phyloP scores from a whole-genome alignment of 148 eudicot species.

The Rhododendron simsii region DNA sequence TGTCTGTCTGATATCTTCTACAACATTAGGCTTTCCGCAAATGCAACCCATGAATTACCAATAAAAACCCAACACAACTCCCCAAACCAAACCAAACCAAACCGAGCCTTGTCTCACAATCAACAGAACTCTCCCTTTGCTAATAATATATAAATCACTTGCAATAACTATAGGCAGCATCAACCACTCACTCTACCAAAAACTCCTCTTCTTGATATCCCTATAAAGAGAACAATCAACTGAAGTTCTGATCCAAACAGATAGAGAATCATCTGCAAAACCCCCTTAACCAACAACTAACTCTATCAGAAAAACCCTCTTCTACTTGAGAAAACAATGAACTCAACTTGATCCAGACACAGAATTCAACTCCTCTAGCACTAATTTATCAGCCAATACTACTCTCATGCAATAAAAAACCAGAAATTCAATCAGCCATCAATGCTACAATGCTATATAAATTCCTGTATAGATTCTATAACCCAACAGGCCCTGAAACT shows the following conservation, averaged over 20 bases:
- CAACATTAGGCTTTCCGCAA: conserved; percentile 51
- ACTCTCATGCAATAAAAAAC: neutral
- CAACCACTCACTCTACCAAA: neutral
- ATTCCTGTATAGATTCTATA: neutral
- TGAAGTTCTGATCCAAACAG: neutral
- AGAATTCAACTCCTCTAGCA: neutral
- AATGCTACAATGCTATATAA: neutral
- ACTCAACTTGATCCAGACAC: neutral
- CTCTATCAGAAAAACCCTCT: neutral
- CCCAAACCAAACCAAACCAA: too few relatives aligned
- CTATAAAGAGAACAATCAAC: neutral
- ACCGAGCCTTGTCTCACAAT: neutral
- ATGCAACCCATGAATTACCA: conserved; percentile 58
- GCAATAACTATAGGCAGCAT: neutral
- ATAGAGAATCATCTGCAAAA: conserved; percentile 6
- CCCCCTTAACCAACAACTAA: conserved; percentile 2
- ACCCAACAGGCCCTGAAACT: neutral
- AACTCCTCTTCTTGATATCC: conserved; percentile 6
- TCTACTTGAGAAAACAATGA: neutral
- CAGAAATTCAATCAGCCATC: neutral
- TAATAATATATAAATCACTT: conserved; percentile 4
- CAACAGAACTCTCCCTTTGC: conserved; percentile 9
- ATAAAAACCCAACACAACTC: conserved; percentile 11
- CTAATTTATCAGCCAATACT: conserved; percentile 3
- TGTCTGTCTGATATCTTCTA: conserved; percentile 32